These are phyloP conservation scores for Cryptococcus sp. DNA, from an alignment of 1,284 basidiomycete genomes.

Conservation along the genomic window DNA sequence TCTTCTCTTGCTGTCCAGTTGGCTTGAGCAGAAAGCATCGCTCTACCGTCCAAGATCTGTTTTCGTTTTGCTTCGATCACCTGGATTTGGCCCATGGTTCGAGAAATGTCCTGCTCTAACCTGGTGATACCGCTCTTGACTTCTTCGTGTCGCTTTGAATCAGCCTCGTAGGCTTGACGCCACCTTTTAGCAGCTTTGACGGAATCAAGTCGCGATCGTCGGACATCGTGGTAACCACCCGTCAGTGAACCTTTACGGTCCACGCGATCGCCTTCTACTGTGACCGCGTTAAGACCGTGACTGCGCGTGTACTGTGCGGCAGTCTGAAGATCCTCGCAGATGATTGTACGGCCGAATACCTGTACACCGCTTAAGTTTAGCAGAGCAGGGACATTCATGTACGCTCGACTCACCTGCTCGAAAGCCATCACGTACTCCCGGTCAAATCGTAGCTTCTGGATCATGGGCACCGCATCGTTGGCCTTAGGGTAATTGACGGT, in stretches of 20 bases:
- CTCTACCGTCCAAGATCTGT: slow-evolving; percentile 69
- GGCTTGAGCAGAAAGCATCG: slow-evolving; percentile 67
- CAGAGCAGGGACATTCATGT: neutral
- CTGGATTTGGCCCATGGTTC: slow-evolving; percentile 71
- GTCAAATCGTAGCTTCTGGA: slow-evolving; percentile 81
- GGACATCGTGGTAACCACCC: slow-evolving; percentile 92
- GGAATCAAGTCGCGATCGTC: slow-evolving; percentile 84
- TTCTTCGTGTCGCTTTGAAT: slow-evolving; percentile 67
- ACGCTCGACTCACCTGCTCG: slow-evolving; percentile 61
- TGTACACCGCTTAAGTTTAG: slow-evolving; percentile 12
- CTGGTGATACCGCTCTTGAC: slow-evolving; percentile 68
- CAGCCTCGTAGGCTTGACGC: slow-evolving; percentile 69
- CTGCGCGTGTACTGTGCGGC: slow-evolving; percentile 93
- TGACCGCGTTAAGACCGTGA: slow-evolving; percentile 94
- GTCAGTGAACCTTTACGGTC: slow-evolving; percentile 94
- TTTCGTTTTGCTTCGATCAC: slow-evolving; percentile 69
- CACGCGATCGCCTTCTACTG: slow-evolving; percentile 95
- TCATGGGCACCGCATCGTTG: slow-evolving; percentile 83
- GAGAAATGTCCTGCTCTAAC: slow-evolving; percentile 86
- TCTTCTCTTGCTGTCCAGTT: slow-evolving; percentile 67
- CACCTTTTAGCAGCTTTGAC: slow-evolving; percentile 77
- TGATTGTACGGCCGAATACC: slow-evolving; percentile 97
- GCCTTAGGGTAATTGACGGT: slow-evolving; percentile 66
- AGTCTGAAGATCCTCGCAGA: slow-evolving; percentile 87
- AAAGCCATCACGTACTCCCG: slow-evolving; percentile 75